These are phyloP conservation scores for Eucalyptus curtisii DNA, from an alignment of 345 rosid species.

Conservation along the genomic window DNA sequence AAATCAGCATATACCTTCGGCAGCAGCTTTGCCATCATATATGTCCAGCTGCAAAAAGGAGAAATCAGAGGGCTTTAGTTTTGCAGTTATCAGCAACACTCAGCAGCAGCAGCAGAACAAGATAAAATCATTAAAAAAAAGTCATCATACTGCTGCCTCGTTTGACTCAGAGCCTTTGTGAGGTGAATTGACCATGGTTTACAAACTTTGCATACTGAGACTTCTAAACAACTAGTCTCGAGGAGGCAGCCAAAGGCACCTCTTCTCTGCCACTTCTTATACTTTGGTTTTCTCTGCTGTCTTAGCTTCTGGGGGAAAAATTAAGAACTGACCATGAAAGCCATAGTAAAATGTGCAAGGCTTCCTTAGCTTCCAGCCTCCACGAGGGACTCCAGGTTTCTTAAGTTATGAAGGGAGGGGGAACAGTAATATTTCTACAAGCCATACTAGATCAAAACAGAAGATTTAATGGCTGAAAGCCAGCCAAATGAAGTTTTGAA, in stretches of 20 bases:
- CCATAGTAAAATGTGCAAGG: not conserved
- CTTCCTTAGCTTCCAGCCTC: not conserved
- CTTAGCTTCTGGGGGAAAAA: not conserved
- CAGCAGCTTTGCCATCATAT: slow-evolving; percentile 68
- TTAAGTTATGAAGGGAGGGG: not conserved
- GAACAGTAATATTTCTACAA: not conserved
- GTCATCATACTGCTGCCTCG: not conserved
- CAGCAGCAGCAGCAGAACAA: not conserved
- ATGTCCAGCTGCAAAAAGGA: slow-evolving; percentile 56
- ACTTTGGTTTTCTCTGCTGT: not conserved
- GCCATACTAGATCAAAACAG: not conserved
- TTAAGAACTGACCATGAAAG: not conserved
- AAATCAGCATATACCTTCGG: slow-evolving; percentile 37
- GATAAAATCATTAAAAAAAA: not conserved
- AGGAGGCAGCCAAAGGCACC: not conserved
- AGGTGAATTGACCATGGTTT: not conserved
- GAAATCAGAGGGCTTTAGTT: not conserved
- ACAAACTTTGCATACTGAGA: not conserved
- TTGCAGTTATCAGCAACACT: not conserved
- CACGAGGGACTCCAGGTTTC: not conserved
- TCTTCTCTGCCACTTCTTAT: not conserved
- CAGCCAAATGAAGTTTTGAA: not conserved
- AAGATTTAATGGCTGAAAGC: not conserved
- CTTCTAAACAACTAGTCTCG: not conserved
- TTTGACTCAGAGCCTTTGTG: not conserved